Base-by-base conservation (phyloP, 768 basidiomycete genomes). In the Sporobolomyces roseus region DNA sequence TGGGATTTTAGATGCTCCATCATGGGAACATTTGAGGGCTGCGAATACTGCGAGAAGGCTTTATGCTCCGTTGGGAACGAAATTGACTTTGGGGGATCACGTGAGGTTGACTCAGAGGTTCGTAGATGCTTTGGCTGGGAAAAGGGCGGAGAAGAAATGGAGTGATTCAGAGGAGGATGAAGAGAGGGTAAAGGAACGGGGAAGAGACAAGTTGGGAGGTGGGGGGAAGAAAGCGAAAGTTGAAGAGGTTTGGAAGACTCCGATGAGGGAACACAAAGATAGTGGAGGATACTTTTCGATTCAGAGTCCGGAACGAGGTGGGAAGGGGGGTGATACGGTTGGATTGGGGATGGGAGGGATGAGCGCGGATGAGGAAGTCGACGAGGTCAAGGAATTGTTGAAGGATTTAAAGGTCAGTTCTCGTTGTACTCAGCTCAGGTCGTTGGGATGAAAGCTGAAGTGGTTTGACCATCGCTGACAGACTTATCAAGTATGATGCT, bases 31-130 rank as follows among this genome's bases (percentile, higher is more conserved):
- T 38, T 82, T 91, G 46, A 84, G 90, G 51, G 84, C 83, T 27
- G 86, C 88, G 29, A 90, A 90, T 77, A 82, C 88, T 51, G 88
- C 90, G 5, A 83, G 88, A 23, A 80, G 88, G 32, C 86, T 93
- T 52, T 93, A 93, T 74, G 89, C 86, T 8, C 91, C 91, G 3
- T 80, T 93, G n/a, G 91, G 91, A 48, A 93, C 91, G 19, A n/a
- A 36, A 17, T 90, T 93, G 88, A 85, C 83, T 62, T 81, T 93
- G 21, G 91, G 92, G 16, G 88, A 93, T 77, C 85, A 90, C 76
- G 87, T 93, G 32, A 84, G 90, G 27, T 82, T 90, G 12, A 86
- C 84, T 46, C 83, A 87, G 75, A 81, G 83, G 49, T 93, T 93
- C 76, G 81, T 90, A 21, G 89, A 91, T 71, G 85, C 82, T 3